These are phyloP conservation scores for Umbelopsis sp. DNA, from an alignment of 192 early-diverging fungal genomes.

Conservation along the genomic window DNA sequence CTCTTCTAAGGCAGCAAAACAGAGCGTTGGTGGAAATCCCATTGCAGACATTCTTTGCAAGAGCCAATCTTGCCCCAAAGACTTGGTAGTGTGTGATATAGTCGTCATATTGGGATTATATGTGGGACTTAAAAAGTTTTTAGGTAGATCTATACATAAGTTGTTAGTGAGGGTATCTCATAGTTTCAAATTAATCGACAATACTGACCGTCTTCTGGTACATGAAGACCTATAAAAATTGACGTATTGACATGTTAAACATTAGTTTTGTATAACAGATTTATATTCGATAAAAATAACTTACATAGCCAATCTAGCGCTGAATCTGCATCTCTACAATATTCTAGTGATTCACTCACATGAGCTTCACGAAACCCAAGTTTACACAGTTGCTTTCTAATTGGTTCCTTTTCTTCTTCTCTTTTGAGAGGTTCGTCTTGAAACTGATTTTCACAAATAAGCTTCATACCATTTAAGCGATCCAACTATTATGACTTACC, in stretches of 20 bases:
- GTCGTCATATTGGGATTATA: constrained; percentile 59
- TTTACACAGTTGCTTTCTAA: constrained; percentile 41
- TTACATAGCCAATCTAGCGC: constrained; percentile 86
- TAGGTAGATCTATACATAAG: constrained; percentile 49
- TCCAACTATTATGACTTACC: not conserved
- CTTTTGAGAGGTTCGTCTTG: constrained; percentile 18
- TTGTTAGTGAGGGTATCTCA: not conserved
- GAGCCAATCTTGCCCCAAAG: constrained; percentile 63
- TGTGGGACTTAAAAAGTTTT: constrained; percentile 50
- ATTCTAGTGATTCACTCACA: constrained; percentile 72
- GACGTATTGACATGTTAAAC: not conserved
- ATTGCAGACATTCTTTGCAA: constrained; percentile 59
- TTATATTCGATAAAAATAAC: not conserved
- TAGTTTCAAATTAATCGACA: not conserved
- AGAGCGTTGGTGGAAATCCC: constrained; percentile 59
- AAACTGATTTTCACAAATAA: not conserved
- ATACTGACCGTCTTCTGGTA: constrained; percentile 81
- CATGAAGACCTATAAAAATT: constrained; percentile 59
- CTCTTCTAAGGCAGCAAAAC: constrained; percentile 49
- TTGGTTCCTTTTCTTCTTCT: constrained; percentile 12
- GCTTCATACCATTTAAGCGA: not conserved
- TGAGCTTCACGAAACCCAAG: constrained; percentile 77
- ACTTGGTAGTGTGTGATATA: constrained; percentile 48
- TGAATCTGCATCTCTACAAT: constrained; percentile 46
- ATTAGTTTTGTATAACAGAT: not conserved